A percentile compares a stretch with the other conserved stretches of the same genome.
Evolutionary conservation across 371 early-diverging fungal species (phyloP).

Genomic region (Apophysomyces elegans): DNA sequence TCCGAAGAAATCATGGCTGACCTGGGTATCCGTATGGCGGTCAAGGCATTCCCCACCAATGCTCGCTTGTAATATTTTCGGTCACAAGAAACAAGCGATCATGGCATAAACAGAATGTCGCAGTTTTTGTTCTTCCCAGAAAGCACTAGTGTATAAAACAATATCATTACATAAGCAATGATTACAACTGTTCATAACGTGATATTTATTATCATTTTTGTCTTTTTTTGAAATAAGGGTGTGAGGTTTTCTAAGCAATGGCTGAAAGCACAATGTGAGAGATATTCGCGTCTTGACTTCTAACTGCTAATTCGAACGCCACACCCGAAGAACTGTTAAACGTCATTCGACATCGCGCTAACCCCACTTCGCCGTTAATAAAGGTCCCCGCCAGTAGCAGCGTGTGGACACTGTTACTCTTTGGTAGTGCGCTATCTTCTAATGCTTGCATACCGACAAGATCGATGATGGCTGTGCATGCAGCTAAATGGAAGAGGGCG

Average conservation of each 20-base stretch:
- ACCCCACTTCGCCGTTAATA: conserved; percentile 74
- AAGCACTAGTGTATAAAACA: no score
- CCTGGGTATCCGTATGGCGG: conserved; percentile 46
- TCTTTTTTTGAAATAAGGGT: neutral
- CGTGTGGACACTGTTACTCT: conserved; percentile 83
- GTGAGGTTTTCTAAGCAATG: conserved; percentile 55
- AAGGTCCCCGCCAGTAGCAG: conserved; percentile 86
- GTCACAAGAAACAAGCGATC: neutral
- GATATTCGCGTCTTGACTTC: conserved; percentile 71
- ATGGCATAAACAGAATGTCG: no score
- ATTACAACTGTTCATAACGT: conserved; percentile 8
- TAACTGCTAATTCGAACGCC: conserved; percentile 89
- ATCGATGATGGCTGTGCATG: conserved; percentile 69
- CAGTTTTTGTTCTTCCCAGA: no score
- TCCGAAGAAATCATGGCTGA: conserved; percentile 72
- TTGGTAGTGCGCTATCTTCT: conserved; percentile 73
- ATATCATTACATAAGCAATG: neutral
- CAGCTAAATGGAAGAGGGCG: conserved; percentile 43
- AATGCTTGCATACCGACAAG: conserved; percentile 86
- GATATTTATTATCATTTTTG: conserved; percentile 9
- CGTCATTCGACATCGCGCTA: conserved; percentile 89
- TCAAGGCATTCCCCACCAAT: conserved; percentile 37
- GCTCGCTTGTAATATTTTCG: conserved; percentile 29
- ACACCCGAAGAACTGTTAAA: conserved; percentile 82
- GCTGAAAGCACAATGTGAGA: conserved; percentile 77